Evolutionary conservation across 176 grass and related monocot species (phyloP).

Genomic region (Calamus simplicifolius): DNA sequence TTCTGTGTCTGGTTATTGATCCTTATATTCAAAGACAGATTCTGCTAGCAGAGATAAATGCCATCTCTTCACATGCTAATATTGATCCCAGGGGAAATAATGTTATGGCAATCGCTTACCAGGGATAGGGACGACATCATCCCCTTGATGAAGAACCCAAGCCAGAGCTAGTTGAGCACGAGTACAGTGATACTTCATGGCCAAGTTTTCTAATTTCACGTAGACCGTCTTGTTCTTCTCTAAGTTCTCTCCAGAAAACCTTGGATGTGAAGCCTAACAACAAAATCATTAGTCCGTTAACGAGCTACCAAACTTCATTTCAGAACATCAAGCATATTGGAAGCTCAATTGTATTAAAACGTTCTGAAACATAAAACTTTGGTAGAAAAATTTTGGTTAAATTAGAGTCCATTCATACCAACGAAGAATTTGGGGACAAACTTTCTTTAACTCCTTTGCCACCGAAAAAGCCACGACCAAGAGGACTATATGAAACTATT

Average conservation of each 20-base stretch:
- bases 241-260: not conserved
- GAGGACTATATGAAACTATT: slow-evolving; percentile 7
- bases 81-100: no score
- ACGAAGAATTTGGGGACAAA: not conserved
- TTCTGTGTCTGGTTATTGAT: no score
- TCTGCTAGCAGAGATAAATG: no score
- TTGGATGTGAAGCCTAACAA: not conserved
- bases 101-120: not conserved
- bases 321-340: no score
- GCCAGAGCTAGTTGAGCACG: slow-evolving; percentile 1
- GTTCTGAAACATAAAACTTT: no score
- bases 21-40: no score
- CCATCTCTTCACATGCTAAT: no score
- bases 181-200: not conserved
- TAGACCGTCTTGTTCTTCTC: not conserved
- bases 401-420: not conserved
- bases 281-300: not conserved
- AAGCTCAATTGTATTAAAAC: no score
- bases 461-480: slow-evolving; percentile 6
- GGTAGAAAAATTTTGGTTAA: no score
- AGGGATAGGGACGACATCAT: slow-evolving; percentile 7
- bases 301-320: no score
- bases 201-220: not conserved
- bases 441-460: not conserved
- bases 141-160: slow-evolving; percentile 8